Conservation (phyloP, 139 green algal genomes). For the Dunaliella sp. region DNA sequence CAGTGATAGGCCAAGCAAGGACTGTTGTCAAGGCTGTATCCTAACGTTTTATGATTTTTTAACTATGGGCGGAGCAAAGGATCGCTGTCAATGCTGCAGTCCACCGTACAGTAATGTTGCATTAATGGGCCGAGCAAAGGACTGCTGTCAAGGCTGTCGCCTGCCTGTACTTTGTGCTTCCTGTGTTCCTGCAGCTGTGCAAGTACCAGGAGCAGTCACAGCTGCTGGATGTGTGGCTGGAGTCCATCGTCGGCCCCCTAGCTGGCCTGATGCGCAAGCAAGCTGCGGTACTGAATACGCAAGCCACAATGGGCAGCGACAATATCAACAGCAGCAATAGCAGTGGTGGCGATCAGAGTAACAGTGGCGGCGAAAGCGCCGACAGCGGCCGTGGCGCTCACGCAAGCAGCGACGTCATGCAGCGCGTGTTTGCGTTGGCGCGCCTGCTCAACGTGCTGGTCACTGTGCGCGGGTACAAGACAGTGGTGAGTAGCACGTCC, state of each 20-base stretch:
- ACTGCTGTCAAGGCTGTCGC: no score
- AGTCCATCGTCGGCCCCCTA: conserved; percentile 74
- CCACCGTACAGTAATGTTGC: no score
- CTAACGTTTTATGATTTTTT: no score
- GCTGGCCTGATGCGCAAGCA: conserved; percentile 58
- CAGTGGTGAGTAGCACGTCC: conserved; percentile 66
- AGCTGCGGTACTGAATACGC: conserved; percentile 16
- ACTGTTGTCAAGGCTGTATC: no score
- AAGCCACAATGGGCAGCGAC: not conserved
- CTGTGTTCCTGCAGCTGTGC: conserved; percentile 72
- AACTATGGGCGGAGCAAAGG: no score
- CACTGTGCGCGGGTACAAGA: conserved; percentile 84
- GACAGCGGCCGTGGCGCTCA: not conserved
- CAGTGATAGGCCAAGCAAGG: no score
- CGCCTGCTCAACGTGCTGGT: conserved; percentile 78
- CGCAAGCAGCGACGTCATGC: not conserved
- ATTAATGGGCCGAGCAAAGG: no score
- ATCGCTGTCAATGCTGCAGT: no score
- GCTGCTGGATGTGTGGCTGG: conserved; percentile 89
- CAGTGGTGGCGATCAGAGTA: not conserved
- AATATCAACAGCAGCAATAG: not conserved
- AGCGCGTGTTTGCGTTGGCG: conserved; percentile 39
- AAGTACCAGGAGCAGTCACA: conserved; percentile 95
- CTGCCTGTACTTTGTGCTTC: no score
- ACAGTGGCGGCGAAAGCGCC: not conserved